Evolutionary conservation across 2,329 filamentous ascomycete genomes (phyloP).

Genomic region (Nothopassalora personata): DNA sequence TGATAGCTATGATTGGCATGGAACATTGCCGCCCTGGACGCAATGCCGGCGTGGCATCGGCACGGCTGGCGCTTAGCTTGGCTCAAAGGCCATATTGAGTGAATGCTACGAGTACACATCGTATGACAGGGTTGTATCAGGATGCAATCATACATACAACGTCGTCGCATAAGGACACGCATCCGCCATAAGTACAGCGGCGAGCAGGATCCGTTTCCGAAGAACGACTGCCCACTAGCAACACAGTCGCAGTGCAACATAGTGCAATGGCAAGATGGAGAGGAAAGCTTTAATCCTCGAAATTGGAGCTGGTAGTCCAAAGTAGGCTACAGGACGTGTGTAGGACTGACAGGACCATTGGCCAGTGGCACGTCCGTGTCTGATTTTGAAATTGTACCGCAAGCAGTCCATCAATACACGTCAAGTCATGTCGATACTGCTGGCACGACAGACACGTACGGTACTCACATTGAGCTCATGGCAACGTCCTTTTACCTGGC

Average conservation of each 20-base stretch:
- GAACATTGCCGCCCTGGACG: background rate
- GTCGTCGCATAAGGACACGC: background rate
- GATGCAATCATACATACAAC: background rate
- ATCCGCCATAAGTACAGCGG: background rate
- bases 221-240: background rate
- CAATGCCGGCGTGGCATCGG: background rate
- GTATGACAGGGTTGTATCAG: background rate
- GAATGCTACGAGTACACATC: background rate
- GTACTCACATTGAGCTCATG: background rate
- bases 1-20: background rate
- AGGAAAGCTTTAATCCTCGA: background rate
- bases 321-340: background rate
- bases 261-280: background rate
- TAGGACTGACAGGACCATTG: background rate
- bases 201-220: background rate
- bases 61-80: background rate
- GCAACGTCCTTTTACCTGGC: slow-evolving; percentile 40
- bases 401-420: background rate
- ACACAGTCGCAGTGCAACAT: background rate
- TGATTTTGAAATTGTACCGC: background rate
- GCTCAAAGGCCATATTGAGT: background rate
- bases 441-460: background rate
- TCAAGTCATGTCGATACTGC: background rate
- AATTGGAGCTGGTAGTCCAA: background rate
- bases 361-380: background rate